These are phyloP conservation scores for Karstenula rhodostoma DNA, from an alignment of 2,329 filamentous ascomycete species.

Conservation along the genomic window DNA sequence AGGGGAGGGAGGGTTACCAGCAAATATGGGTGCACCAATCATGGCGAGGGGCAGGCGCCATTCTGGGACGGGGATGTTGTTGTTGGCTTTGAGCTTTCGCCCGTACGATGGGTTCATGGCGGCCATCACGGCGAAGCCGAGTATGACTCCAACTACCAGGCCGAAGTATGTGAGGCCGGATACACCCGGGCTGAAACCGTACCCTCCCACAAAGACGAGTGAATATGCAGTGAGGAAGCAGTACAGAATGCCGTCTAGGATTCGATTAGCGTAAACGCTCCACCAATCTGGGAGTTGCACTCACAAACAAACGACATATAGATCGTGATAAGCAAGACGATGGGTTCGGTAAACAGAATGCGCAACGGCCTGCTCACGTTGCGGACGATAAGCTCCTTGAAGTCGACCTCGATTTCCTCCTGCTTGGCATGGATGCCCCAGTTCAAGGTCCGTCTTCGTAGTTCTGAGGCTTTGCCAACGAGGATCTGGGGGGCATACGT, in stretches of 20 bases:
- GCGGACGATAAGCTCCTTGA: constrained; percentile 59
- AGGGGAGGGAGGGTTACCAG: constrained; percentile 19
- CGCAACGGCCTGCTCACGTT: constrained; percentile 62
- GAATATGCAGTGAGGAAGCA: constrained; percentile 87
- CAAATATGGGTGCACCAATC: constrained; percentile 58
- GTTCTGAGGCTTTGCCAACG: constrained; percentile 63
- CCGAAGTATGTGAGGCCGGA: constrained; percentile 85
- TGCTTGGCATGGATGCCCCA: constrained; percentile 69
- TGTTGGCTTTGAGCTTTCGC: constrained; percentile 52
- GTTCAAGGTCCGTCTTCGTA: constrained; percentile 64
- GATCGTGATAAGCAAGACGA: constrained; percentile 57
- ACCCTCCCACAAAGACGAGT: constrained; percentile 76
- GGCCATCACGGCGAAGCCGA: constrained; percentile 72
- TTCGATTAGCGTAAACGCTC: constrained; percentile 5
- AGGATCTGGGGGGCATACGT: constrained; percentile 67
- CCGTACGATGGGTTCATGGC: constrained; percentile 72
- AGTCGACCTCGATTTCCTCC: constrained; percentile 63
- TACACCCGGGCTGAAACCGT: constrained; percentile 73
- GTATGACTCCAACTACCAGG: constrained; percentile 76
- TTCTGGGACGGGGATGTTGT: constrained; percentile 63
- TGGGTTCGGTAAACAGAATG: constrained; percentile 60
- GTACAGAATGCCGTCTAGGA: constrained; percentile 77
- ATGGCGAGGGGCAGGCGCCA: constrained; percentile 66
- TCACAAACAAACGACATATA: constrained; percentile 55
- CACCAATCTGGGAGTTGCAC: background rate